Percentiles rank a stretch among this genome's conserved stretches.
These are phyloP conservation scores for Lyophyllum shimeji DNA, from an alignment of 768 basidiomycete genomes.

Conservation along the genomic window DNA sequence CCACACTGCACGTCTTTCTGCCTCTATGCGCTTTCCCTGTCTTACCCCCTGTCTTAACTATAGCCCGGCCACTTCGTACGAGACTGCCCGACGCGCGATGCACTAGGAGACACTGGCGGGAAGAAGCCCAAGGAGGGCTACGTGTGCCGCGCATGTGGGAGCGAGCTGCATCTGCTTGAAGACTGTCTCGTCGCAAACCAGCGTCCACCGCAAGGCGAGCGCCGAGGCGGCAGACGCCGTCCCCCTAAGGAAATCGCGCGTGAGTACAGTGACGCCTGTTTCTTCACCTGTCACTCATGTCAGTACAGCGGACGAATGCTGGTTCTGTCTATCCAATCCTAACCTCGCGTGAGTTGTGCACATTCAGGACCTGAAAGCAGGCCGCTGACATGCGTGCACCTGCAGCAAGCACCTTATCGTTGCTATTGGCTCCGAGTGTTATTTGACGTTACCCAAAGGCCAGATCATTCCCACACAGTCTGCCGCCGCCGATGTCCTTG, in stretches of 20 bases:
- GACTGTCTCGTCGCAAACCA: conserved; percentile 80
- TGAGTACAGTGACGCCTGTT: conserved; percentile 36
- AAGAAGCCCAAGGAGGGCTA: conserved; percentile 84
- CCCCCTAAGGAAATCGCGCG: conserved; percentile 80
- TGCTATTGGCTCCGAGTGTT: conserved; percentile 90
- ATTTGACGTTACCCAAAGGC: conserved; percentile 95
- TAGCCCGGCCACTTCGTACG: conserved; percentile 84
- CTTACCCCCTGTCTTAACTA: neutral
- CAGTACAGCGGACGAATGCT: conserved; percentile 82
- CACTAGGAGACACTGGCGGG: conserved; percentile 80
- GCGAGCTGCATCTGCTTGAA: conserved; percentile 80
- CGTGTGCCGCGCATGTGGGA: conserved; percentile 89
- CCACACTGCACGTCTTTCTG: conserved; percentile 48
- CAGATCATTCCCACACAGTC: conserved; percentile 86
- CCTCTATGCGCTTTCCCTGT: neutral
- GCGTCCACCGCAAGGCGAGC: conserved; percentile 34
- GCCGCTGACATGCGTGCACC: conserved; percentile 10
- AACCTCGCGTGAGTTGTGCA: conserved; percentile 66
- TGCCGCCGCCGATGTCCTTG: conserved; percentile 42
- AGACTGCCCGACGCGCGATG: conserved; percentile 82
- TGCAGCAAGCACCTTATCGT: conserved; percentile 92
- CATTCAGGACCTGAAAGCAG: neutral
- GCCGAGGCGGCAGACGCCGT: conserved; percentile 46
- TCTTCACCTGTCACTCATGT: conserved; percentile 6
- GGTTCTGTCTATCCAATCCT: conserved; percentile 98